Evolutionary conservation across 441 rosid species (phyloP), one percentile per base, ranked within the genome.

Genomic region (Euphorbia celastroides): DNA sequence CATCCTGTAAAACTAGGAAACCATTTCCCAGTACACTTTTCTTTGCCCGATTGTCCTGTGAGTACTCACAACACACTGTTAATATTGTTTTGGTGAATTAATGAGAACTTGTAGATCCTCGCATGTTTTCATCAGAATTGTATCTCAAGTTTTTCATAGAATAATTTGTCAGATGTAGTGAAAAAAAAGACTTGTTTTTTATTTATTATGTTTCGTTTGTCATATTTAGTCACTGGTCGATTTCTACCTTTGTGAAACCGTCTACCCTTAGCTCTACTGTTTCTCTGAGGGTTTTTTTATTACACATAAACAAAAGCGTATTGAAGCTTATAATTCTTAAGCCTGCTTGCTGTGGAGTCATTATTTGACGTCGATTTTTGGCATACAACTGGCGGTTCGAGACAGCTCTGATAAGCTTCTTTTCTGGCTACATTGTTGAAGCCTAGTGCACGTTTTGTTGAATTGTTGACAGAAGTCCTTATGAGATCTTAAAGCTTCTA

Each of bases 401-500:
- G 64, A 68, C 26, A 79, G 65, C 72, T 61, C 75, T 11, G 69
- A 16, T 5, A 46, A 9, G 38, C 38, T 34, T 34, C 38, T 75
- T 9, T 42, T 74, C 20, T 82, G 65, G 28, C 13, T n/a, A 66
- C 73, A n/a, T n/a, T n/a, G 69, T 75, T 72, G 76, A 0, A 77
- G 62, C 34, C 81, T 78, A 2, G 69, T 70, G 3, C 44, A 41
- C 2, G 78, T 74, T 34, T 8, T 57, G 56, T 78, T 78, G 70
- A 76, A 83, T 27, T 41, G 30, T 48, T 78, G 82, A 68, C 84
- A 82, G 44, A 80, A 76, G 31, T 74, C 77, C 64, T 28, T 72
- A 12, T 80, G 82, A 19, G 63, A 74, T 32, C 72, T 36, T 17
- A 80, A 36, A 9, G 82, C 84, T 57, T 78, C 79, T 44, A 64